Evolutionary conservation across 2,329 filamentous ascomycete species (phyloP), one percentile per base, ranked within the genome.

Genomic region (Trichophyton benhamiae): DNA sequence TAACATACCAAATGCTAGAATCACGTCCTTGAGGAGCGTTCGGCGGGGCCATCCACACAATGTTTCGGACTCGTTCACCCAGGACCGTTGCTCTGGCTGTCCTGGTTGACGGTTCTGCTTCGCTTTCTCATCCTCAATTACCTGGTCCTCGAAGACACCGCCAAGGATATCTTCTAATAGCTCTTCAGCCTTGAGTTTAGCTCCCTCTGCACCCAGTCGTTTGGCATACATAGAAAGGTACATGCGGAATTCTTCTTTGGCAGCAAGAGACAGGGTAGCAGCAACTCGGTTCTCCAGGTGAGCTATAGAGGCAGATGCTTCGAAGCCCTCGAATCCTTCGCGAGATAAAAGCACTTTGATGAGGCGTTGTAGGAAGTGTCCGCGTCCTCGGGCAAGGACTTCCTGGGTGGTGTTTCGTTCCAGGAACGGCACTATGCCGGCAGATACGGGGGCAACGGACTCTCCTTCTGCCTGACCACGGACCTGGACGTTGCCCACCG

Each of bases 171-270:
- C 87, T 67, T 89, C 87, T 30, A 97, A 78, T 8, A 99, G 78
- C 76, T 99, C 95, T 72, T 97, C 92, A 1, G 96, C 91, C 76
- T 99, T 99, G 61, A 84, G 81, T 67, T 87, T 85, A 59, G 92
- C 78, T 0, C 91, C 91, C 73, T 99, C 95, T 0, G 91, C 90
- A 0, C 94, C 94, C 4, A 99, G 83, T 0, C 94, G 86, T 77
- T 96, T 97, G 2, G 91, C 92, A 70, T 99, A 99, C 91, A 97
- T 97, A 69, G 91, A 87, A n/a, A 99, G 78, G 70, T 97, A 97
- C 1, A 96, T 80, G 62, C 90, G 85, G 76, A 97, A 99, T 72
- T 99, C 94, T 62, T 97, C 91, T 67, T 85, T 87, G 0, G 94
- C 87, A 2, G 87, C 89, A 0, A 99, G 78, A 63, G 89, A 87